Evolutionary conservation across 306 rosid species (phyloP), one percentile per base, ranked within the genome.

Genomic region (Fragaria ananassa): DNA sequence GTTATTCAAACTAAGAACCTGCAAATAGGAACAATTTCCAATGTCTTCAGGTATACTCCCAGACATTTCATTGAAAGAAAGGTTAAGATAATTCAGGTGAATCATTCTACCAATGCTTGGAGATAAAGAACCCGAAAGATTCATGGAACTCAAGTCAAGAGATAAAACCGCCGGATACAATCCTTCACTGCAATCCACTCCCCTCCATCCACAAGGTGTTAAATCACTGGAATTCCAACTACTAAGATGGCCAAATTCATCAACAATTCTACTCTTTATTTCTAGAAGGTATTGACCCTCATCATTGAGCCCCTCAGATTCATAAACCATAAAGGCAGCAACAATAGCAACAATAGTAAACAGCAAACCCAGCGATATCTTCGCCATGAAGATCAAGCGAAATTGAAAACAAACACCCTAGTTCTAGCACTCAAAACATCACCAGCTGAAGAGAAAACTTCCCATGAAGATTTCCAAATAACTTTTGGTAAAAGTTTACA

Each of bases 181-280:
- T 61, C 49, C 87, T 49, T 42, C 14, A 60, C 76, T 74, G 84
- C 98, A 93, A 39, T 23, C 68, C 65, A 93, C 91, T 70, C 93
- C 98, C 53, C 6, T 29, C 98, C 98, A 93, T 70, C 88, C 78
- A 80, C 98, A 93, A 39, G 98, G 98, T 39, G 90, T 88, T 84
- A 74, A 82, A 76, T 93, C 97, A 80, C 68, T 73, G 58, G 86
- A 60, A 34, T 84, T 86, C 98, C 98, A 93, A 78, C 79, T 84
- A 34, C 47, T 31, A 79, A 93, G 79, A 68, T 12, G 5, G 66
- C 87, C 80, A 61, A 34, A 72, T 4, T 70, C 29, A 63, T 91
- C 93, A 77, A 72, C 47, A 72, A 93, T 58, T 72, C 86, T 78
- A 42, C 70, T 81, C 81, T 86, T 93, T 65, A 93, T 80, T 53